A percentile compares a stretch with the other conserved stretches of the same genome.
phyloP scores from a whole-genome alignment of 306 rosid species.

The Castanea crenata region DNA sequence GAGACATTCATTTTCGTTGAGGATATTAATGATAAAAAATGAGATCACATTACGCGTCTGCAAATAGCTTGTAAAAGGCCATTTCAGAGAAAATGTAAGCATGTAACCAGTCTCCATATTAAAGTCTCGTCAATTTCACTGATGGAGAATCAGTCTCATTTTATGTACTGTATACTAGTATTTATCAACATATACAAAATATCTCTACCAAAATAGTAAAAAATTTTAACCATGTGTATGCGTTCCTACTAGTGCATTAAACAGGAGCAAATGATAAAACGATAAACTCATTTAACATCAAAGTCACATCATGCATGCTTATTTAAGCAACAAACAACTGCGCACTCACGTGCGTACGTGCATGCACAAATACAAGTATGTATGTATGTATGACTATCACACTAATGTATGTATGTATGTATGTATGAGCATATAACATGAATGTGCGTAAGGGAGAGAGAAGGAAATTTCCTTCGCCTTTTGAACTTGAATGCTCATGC shows the following conservation, averaged over 20 bases:
- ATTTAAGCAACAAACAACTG: not conserved
- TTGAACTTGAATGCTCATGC: constrained; percentile 44
- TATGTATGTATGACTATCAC: not conserved
- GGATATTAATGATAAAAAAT: constrained; percentile 8
- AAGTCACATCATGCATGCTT: constrained; percentile 49
- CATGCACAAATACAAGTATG: no score
- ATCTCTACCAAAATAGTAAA: not conserved
- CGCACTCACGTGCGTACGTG: no score
- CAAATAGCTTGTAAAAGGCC: not conserved
- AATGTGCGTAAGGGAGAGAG: constrained; percentile 17
- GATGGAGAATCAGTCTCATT: not conserved
- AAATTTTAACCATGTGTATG: not conserved
- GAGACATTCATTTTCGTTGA: constrained; percentile 7
- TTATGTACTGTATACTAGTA: not conserved
- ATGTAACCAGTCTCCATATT: not conserved
- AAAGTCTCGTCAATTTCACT: not conserved
- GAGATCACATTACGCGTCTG: not conserved
- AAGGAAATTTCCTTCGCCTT: constrained; percentile 26
- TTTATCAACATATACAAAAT: not conserved
- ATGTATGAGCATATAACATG: not conserved
- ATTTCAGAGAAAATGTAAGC: not conserved
- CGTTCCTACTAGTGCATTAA: constrained; percentile 37
- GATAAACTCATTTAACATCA: constrained; percentile 33
- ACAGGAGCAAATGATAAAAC: constrained; percentile 32
- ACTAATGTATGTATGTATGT: not conserved